Conservation (phyloP, 108 stramenopile genomes). For the Ochromonas danica region DNA sequence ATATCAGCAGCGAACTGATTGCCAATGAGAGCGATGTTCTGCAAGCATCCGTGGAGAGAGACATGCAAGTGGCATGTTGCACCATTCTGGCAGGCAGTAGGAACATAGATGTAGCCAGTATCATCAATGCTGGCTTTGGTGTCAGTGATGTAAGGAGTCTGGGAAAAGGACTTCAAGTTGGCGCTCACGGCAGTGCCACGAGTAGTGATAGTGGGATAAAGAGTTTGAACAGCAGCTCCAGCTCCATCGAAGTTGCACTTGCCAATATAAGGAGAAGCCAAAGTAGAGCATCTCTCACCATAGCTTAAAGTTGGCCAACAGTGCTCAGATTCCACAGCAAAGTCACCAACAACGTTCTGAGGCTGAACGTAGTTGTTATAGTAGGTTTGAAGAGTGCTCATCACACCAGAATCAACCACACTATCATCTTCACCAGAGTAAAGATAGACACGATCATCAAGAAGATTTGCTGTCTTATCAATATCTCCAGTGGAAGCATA, state of each 20-base stretch:
- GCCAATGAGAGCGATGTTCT: conserved; percentile 6
- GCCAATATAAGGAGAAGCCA: conserved; percentile 26
- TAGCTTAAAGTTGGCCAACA: not conserved
- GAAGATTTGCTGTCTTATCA: not conserved
- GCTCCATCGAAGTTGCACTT: conserved; percentile 32
- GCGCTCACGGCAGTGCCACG: not conserved
- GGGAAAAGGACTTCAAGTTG: conserved; percentile 2
- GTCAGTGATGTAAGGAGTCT: conserved; percentile 25
- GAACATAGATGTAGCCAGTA: conserved; percentile 38
- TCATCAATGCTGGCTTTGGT: not conserved
- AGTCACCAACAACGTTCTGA: not conserved
- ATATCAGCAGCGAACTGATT: conserved; percentile 20
- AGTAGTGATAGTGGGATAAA: not conserved
- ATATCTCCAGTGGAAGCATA: not conserved
- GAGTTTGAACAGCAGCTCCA: not conserved
- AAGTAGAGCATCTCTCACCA: not conserved
- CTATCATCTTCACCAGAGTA: conserved; percentile 7
- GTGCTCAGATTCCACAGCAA: not conserved
- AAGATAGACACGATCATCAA: conserved; percentile 19
- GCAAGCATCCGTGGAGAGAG: conserved; percentile 39
- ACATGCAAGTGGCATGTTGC: conserved; percentile 33
- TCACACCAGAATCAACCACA: conserved; percentile 14
- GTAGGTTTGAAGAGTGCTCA: conserved; percentile 19
- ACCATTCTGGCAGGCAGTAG: conserved; percentile 5
- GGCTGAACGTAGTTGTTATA: not conserved